phyloP scores from a whole-genome alignment of 257 asterid genomes.

The Jaltomata sinuosa region DNA sequence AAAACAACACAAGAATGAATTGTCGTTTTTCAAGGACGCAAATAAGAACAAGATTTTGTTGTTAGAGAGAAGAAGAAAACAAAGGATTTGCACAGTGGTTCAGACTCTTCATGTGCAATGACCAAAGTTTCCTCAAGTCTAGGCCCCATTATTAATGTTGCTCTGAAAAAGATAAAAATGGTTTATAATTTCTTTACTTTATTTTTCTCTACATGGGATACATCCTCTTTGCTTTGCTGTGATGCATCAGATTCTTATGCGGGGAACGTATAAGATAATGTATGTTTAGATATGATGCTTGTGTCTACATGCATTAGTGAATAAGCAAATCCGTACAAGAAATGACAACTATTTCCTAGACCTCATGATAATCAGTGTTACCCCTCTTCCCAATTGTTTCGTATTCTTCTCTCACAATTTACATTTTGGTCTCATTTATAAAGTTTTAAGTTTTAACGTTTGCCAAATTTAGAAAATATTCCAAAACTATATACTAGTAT shows the following conservation, averaged over 20 bases:
- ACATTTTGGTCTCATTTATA: too few species aligned
- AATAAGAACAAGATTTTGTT: slow-evolving; percentile 18
- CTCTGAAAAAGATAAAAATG: slow-evolving; percentile 2
- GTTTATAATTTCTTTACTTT: background rate
- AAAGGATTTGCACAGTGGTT: slow-evolving; percentile 12
- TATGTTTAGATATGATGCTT: background rate
- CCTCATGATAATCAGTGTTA: background rate
- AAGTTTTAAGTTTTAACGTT: too few species aligned
- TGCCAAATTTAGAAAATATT: too few species aligned
- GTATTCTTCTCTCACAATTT: background rate
- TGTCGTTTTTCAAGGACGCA: slow-evolving; percentile 17
- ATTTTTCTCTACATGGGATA: background rate
- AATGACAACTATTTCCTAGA: background rate
- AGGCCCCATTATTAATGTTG: slow-evolving; percentile 9
- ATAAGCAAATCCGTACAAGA: background rate
- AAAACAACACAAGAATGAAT: slow-evolving; percentile 19
- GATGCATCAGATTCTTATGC: slow-evolving; percentile 3
- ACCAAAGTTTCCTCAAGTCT: background rate
- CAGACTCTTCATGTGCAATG: slow-evolving; percentile 34
- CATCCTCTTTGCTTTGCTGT: slow-evolving; percentile 31
- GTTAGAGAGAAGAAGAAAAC: slow-evolving; percentile 4
- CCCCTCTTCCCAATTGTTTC: background rate
- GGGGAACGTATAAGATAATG: slow-evolving; percentile 6
- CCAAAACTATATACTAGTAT: too few species aligned
- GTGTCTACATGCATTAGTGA: background rate